These are phyloP conservation scores for Lathyrus aphaca DNA, from an alignment of 306 rosid genomes.

Conservation along the genomic window DNA sequence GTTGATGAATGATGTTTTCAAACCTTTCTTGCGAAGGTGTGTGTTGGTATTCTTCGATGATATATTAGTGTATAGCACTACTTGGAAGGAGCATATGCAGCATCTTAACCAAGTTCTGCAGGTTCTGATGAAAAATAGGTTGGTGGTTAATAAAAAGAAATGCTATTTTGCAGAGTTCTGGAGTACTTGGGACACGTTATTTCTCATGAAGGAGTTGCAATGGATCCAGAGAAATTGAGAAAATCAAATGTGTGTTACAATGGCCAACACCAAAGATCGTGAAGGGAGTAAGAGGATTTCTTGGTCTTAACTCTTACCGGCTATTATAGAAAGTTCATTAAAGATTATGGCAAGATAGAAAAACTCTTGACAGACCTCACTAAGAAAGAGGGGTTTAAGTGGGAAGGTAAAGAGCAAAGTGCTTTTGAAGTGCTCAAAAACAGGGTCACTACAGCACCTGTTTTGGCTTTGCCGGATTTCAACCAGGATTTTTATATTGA, in stretches of 20 bases:
- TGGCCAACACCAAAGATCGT: neutral
- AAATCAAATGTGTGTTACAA: neutral
- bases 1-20: neutral
- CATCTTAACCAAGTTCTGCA: neutral
- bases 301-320: neutral
- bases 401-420: neutral
- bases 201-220: neutral
- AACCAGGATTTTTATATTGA: neutral
- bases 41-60: neutral
- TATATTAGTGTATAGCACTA: neutral
- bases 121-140: neutral
- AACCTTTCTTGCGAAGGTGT: neutral
- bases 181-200: neutral
- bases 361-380: neutral
- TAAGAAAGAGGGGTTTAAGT: neutral
- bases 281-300: neutral
- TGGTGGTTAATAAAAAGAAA: neutral
- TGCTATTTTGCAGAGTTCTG: neutral
- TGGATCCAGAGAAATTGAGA: neutral
- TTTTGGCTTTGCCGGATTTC: neutral
- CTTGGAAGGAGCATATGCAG: neutral
- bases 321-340: neutral
- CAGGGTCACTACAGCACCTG: neutral
- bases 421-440: neutral
- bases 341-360: neutral